Evolutionary conservation across 768 basidiomycete species (phyloP), one percentile per base, ranked within the genome.

Genomic region (Lactarius sp.): DNA sequence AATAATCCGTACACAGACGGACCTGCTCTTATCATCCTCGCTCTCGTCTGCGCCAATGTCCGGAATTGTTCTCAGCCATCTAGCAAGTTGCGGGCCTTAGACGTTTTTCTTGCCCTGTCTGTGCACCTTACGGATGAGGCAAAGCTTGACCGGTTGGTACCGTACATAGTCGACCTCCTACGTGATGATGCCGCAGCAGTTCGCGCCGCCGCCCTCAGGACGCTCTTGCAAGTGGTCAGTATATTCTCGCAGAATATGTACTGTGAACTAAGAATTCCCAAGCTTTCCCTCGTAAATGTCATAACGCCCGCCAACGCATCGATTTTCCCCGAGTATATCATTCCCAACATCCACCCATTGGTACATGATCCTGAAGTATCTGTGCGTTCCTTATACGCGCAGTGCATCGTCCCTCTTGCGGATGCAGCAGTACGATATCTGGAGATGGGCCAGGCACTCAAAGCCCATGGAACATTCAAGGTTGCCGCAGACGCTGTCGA

Each of bases 301-400:
- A 90, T 92, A 58, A 82, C 83, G 4, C 81, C 81, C 6, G 80
- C 80, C 0, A 83, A 83, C 54, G 78, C 78, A 72, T 71, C 91
- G 8, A 90, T 98, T 31, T 90, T 98, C 70, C 91, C 94, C 0
- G 95, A 98, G 74, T 99, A 98, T 73, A 90, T 98, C 68, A 85
- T 98, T 34, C 95, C 94, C 1, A 92, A 97, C 70, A 83, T 93
- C 69, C 83, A 84, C 41, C 86, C 92, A 65, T 80, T 99, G 7
- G 83, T 89, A 0, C 82, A 85, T 55, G 97, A 98, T 71, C 78
- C 86, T 1, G 94, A 98, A 68, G 81, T 93, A 0, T 87, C 86
- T n/a, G 86, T 89, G 4, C 80, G 97, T 75, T 74, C 84, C 74
- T 77, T 90, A 74, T 81, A 90, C 70, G 97, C 95, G 0, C 89